Evolutionary conservation across 257 asterid genomes (phyloP).

Genomic region (Ajuga chamaepitys): DNA sequence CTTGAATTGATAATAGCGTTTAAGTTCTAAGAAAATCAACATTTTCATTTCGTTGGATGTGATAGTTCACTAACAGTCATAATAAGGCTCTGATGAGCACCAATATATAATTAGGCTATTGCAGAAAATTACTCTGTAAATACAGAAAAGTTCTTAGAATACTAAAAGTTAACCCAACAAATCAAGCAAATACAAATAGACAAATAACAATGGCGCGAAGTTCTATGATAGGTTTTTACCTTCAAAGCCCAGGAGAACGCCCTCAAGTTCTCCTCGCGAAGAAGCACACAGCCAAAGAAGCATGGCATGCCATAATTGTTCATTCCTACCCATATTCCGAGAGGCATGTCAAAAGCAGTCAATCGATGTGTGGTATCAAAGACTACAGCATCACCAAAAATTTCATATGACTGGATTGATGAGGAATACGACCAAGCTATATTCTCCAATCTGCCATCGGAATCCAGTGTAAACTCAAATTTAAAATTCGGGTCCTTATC

Average conservation of each 20-base stretch:
- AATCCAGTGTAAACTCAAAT: constrained; percentile 78
- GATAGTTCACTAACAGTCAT: not conserved
- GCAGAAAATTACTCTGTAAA: not conserved
- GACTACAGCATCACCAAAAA: constrained; percentile 91
- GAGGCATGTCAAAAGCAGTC: constrained; percentile 93
- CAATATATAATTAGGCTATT: not conserved
- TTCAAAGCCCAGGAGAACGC: constrained; percentile 96
- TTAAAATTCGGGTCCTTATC: constrained; percentile 83
- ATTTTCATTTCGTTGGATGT: constrained; percentile 1
- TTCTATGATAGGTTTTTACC: constrained; percentile 36
- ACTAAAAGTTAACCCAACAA: not conserved
- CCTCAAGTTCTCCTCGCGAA: constrained; percentile 83
- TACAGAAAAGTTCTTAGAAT: not conserved
- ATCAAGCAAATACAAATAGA: constrained; percentile 4
- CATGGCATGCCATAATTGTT: constrained; percentile 99
- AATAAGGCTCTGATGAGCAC: not conserved
- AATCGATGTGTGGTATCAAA: constrained; percentile 94
- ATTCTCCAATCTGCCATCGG: constrained; percentile 72
- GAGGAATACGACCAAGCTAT: constrained; percentile 99
- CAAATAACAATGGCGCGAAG: not conserved
- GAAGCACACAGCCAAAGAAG: constrained; percentile 93
- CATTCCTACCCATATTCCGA: constrained; percentile 96
- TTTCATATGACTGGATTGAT: constrained; percentile 72
- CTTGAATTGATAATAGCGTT: not conserved
- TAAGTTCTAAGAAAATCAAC: not conserved